Evolutionary conservation across 2,329 filamentous ascomycete species (phyloP), one percentile per base, ranked within the genome.

Genomic region (Exophiala sp.): DNA sequence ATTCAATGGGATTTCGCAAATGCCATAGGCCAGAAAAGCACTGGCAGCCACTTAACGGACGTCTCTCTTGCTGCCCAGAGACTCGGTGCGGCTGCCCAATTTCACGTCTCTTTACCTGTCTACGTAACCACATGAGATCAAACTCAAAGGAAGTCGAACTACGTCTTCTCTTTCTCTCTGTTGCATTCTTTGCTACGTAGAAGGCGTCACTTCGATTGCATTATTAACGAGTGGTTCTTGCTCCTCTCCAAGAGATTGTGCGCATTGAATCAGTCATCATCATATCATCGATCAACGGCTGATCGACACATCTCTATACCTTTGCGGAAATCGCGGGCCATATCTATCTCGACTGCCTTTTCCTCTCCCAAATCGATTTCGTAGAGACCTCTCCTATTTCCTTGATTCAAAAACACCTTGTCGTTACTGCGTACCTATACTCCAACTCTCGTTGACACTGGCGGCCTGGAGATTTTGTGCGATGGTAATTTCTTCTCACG

Each of bases 261-360:
- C 24, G 24, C 24, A 29, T 29, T 8, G 24, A 29, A 29, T 29
- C 24, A 29, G 24, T 29, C 24, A 20, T 21, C 16, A 21, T 42
- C 18, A 20, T 21, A 18, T 5, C 40, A 18, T 21, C 40, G 2
- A 20, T 21, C 16, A 2, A 14, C 40, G 41, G n/a, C 3, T 43
- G 41, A 43, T 43, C 41, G 41, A 43, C 41, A 43, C 41, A 43
- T 43, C 9, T 43, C 41, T n/a, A 29, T 3, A 43, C 41, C 20
- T 29, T 43, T 29, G 29, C 21, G 21, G 10, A 21, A 24, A 43
- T 29, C 41, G 41, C 21, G 21, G 41, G 18, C 41, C 21, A 32
- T 21, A 24, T 24, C 41, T 14, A 43, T 43, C 20, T 43, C 41
- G 21, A 42, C 16, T 21, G 9, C 24, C 16, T 10, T 21, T 21